Evolutionary conservation across 805 yeast species (phyloP).

Genomic region (Candida xyloterini): DNA sequence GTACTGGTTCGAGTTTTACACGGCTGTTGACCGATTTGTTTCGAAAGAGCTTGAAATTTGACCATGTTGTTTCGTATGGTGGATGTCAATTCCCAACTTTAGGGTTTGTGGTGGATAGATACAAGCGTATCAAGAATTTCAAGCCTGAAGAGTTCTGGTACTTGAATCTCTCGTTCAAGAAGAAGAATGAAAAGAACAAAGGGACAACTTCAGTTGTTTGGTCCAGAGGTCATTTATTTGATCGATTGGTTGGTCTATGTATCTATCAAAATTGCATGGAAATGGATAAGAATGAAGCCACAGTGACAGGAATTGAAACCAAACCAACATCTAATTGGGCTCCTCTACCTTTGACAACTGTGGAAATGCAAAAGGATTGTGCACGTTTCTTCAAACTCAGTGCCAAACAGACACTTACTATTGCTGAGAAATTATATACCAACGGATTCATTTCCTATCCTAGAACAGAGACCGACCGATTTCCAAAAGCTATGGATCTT

Average conservation of each 20-base stretch:
- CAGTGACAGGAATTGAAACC: constrained; percentile 46
- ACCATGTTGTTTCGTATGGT: constrained; percentile 68
- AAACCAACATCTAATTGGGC: constrained; percentile 72
- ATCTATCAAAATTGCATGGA: constrained; percentile 68
- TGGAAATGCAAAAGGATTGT: constrained; percentile 86
- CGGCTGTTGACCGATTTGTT: constrained; percentile 64
- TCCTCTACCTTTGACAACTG: constrained; percentile 93
- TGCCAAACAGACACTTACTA: constrained; percentile 72
- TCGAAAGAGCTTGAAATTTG: constrained; percentile 31
- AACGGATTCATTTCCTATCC: constrained; percentile 91
- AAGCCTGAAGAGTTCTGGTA: constrained; percentile 80
- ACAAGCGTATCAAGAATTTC: constrained; percentile 68
- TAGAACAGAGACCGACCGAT: constrained; percentile 92
- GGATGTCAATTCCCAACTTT: constrained; percentile 94
- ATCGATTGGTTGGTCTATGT: constrained; percentile 58
- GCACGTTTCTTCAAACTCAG: constrained; percentile 68
- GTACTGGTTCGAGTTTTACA: constrained; percentile 89
- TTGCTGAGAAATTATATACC: constrained; percentile 84
- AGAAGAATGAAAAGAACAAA: constrained; percentile 28
- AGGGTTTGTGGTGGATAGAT: constrained; percentile 94
- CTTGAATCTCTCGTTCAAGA: constrained; percentile 51
- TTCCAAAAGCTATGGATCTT: constrained; percentile 75
- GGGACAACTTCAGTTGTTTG: constrained; percentile 54
- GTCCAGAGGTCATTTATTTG: constrained; percentile 72
- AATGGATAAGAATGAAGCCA: constrained; percentile 42